Base-by-base conservation (phyloP, 257 asterid genomes). In the Ilex aquifolium region DNA sequence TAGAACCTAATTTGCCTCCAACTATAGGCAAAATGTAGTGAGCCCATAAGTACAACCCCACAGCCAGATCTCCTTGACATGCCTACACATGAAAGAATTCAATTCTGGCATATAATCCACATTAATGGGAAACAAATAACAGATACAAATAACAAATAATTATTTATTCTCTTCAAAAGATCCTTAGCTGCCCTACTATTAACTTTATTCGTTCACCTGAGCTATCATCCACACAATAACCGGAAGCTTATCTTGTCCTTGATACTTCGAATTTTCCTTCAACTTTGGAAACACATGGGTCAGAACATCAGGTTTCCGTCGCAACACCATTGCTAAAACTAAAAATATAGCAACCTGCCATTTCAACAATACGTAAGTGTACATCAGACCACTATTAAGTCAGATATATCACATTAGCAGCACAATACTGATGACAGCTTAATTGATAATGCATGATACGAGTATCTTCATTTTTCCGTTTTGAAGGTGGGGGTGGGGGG, bases 331-430 rank as follows among this genome's bases (percentile, higher is more conserved):
- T 44, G 95, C 77, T 63, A 83, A 66, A 59, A 75, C 89, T 31
- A 85, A 10, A 65, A 90, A 90, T 32, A 85, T 85, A 32, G 90
- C 96, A 71, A 90, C 95, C 97, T 90, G 85, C 67, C 59, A 51
- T 21, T 74, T 64, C 56, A 63, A 44, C 32, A 68, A 57, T 12
- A 64, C 32, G 15, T 52, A 32, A 15, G 15, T 15, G 29, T 10
- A 29, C 10, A 21, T 56, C 53, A 56, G 16, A 32, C 32, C 15
- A n/a, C 44, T 4, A 36, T 36, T 36, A 36, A 36, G 42, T 36
- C 42, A 1, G 2, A 8, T 36, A 36, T 36, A 36, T 36, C 8
- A 36, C 42, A 36, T 36, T 36, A 36, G 8, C 5, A 4, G 42
- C 8, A 36, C 57, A 15, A 53, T 15, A 8, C 31, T 53, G 5